Evolutionary conservation across 1,284 basidiomycete species (phyloP).

Genomic region (Boletellus deceptivus): DNA sequence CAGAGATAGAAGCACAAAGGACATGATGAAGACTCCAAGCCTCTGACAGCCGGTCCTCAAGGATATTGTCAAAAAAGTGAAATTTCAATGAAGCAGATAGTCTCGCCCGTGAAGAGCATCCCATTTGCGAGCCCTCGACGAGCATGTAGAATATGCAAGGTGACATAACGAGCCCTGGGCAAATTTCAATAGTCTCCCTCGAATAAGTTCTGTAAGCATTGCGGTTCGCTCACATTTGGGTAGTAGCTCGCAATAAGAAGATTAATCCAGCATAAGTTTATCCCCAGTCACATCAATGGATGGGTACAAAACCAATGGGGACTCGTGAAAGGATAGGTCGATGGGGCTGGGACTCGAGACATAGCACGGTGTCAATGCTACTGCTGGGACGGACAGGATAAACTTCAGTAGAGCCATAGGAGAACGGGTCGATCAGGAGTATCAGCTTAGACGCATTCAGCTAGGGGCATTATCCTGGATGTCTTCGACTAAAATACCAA

Average conservation of each 20-base stretch:
- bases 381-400: no score
- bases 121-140: not conserved
- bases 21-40: not conserved
- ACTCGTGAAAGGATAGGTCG: not conserved
- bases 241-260: not conserved
- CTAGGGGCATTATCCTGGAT: not conserved
- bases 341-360: no score
- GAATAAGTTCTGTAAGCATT: not conserved
- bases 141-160: not conserved
- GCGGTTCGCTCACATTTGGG: not conserved
- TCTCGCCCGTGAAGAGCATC: not conserved
- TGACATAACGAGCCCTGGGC: not conserved
- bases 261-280: not conserved
- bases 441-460: not conserved
- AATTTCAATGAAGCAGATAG: not conserved
- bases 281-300: conserved; percentile 1
- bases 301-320: not conserved
- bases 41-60: not conserved
- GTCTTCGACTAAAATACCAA: not conserved
- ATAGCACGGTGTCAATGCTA: not conserved
- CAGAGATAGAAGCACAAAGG: not conserved
- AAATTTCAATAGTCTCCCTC: not conserved
- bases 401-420: no score
- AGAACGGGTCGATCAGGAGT: not conserved
- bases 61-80: not conserved